A percentile compares a stretch with the other conserved stretches of the same genome.
phyloP scores from a whole-genome alignment of 1,284 basidiomycete species.

The Marasmius sp. region DNA sequence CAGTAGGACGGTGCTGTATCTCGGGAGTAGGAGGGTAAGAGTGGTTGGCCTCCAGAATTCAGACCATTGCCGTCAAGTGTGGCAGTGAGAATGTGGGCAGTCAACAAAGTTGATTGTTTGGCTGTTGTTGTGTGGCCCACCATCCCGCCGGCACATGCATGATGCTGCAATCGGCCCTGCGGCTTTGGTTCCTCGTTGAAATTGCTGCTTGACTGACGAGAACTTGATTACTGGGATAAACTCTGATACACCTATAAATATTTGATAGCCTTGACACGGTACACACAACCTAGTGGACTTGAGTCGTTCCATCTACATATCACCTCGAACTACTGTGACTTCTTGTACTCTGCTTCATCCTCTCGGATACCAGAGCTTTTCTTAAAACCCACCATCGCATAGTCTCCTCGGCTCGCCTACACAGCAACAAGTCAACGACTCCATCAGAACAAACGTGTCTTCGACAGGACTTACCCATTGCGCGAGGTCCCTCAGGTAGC shows the following conservation, averaged over 20 bases:
- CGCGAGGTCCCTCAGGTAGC: constrained; percentile 67
- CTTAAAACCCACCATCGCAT: constrained; percentile 43
- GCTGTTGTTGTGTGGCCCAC: neutral
- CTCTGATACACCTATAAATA: too few species aligned
- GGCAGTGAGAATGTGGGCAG: neutral
- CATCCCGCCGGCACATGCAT: too few species aligned
- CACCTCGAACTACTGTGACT: neutral
- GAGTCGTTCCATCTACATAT: neutral
- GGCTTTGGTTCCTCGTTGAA: too few species aligned
- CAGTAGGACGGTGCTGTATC: neutral
- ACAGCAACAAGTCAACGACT: constrained; percentile 33
- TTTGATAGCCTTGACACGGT: too few species aligned
- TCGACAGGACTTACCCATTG: constrained; percentile 60
- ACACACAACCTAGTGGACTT: too few species aligned
- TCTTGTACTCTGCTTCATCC: constrained; percentile 34
- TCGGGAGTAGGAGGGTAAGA: neutral
- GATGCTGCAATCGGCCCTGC: too few species aligned
- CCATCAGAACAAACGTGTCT: neutral
- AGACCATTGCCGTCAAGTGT: neutral
- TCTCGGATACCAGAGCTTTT: constrained; percentile 46
- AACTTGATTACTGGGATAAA: too few species aligned
- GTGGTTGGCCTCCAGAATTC: neutral
- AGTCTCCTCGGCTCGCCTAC: constrained; percentile 33
- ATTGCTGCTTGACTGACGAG: too few species aligned
- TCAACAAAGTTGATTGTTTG: neutral